These are phyloP conservation scores for Trametes maxima DNA, from an alignment of 768 basidiomycete species.

Conservation along the genomic window DNA sequence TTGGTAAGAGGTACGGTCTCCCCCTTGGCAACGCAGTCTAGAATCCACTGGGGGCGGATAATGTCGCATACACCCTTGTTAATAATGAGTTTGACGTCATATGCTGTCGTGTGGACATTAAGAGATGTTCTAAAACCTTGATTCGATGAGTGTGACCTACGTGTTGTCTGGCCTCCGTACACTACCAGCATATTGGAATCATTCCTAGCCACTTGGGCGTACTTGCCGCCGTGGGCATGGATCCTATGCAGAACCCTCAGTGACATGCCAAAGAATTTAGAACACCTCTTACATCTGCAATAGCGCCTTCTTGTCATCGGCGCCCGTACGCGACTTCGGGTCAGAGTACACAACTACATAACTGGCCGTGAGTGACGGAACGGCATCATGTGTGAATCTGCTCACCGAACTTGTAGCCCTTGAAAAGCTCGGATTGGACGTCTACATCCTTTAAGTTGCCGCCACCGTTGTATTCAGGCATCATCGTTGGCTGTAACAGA, in stretches of 20 bases:
- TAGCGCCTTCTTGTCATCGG: slow-evolving; percentile 69
- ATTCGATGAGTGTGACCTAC: slow-evolving; percentile 49
- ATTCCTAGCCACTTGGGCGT: slow-evolving; percentile 60
- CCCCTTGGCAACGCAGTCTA: slow-evolving; percentile 68
- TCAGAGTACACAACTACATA: slow-evolving; percentile 71
- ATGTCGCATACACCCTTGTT: slow-evolving; percentile 73
- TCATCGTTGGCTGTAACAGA: slow-evolving; percentile 49
- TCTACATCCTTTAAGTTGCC: slow-evolving; percentile 61
- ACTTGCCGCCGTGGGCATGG: slow-evolving; percentile 66
- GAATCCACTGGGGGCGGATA: slow-evolving; percentile 80
- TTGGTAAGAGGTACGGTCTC: slow-evolving; percentile 62
- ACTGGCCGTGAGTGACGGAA: neutral
- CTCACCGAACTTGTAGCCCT: slow-evolving; percentile 80
- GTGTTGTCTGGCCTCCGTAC: slow-evolving; percentile 69
- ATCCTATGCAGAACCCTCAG: slow-evolving; percentile 47
- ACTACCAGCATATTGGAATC: slow-evolving; percentile 59
- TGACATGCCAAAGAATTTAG: neutral
- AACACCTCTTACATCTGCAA: slow-evolving; percentile 58
- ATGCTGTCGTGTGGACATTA: slow-evolving; percentile 45
- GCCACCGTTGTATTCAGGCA: slow-evolving; percentile 63
- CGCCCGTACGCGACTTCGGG: slow-evolving; percentile 66
- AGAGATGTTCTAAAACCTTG: neutral
- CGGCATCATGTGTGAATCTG: slow-evolving; percentile 4
- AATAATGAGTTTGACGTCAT: slow-evolving; percentile 70
- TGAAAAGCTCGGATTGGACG: slow-evolving; percentile 67